Evolutionary conservation across 345 rosid species (phyloP).

Genomic region (Eutrema yunnanense): DNA sequence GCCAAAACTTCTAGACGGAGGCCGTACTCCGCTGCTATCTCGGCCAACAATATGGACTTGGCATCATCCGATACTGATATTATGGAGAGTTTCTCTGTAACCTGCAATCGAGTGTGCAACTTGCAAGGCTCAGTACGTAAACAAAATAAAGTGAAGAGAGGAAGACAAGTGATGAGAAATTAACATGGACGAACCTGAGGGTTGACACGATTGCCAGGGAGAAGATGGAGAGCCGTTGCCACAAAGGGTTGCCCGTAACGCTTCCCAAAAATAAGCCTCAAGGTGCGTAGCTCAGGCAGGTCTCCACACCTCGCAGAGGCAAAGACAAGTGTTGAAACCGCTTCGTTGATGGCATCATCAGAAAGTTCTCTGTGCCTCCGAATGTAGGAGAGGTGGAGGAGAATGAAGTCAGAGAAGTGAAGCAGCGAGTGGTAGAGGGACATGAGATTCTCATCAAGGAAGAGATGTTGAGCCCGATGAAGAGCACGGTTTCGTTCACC

Average conservation of each 20-base stretch:
- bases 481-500: constrained; percentile 51
- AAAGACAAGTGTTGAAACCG: constrained; percentile 68
- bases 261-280: constrained; percentile 63
- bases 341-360: constrained; percentile 69
- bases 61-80: constrained; percentile 43
- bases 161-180: not conserved
- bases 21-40: constrained; percentile 41
- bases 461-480: constrained; percentile 53
- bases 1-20: constrained; percentile 40
- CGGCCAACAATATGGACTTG: constrained; percentile 45
- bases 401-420: constrained; percentile 55
- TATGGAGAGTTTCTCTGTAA: constrained; percentile 48
- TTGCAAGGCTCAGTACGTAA: too few relatives aligned
- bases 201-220: constrained; percentile 63
- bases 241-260: constrained; percentile 58
- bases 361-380: constrained; percentile 66
- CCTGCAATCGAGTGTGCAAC: constrained; percentile 25
- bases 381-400: constrained; percentile 48
- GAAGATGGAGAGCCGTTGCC: constrained; percentile 41
- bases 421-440: constrained; percentile 53
- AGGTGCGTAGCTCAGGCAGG: constrained; percentile 60
- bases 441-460: constrained; percentile 42
- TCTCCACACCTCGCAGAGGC: constrained; percentile 89
- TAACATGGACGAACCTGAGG: constrained; percentile 40
- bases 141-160: too few relatives aligned